Conservation (phyloP, 306 rosid genomes). For the Mucuna pruriens region DNA sequence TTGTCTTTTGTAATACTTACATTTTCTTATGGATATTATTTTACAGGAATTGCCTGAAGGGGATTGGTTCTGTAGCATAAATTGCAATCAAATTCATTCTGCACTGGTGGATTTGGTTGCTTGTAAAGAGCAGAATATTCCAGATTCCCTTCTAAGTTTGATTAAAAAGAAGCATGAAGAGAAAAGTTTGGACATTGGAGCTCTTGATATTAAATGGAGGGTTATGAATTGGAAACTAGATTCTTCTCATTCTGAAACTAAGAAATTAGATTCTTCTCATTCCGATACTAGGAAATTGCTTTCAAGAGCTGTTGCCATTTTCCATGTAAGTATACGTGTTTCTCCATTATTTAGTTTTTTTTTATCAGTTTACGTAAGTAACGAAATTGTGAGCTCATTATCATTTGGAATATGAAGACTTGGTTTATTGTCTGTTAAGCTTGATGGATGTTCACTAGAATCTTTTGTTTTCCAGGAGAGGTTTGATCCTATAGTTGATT, state of each 20-base stretch:
- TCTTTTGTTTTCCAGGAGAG: constrained; percentile 60
- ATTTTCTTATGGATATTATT: background rate
- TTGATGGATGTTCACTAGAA: background rate
- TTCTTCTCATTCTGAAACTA: constrained; percentile 48
- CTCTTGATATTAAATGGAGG: constrained; percentile 79
- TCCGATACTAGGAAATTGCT: constrained; percentile 66
- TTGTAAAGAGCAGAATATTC: constrained; percentile 63
- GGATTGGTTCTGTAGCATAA: constrained; percentile 82
- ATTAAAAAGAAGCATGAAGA: constrained; percentile 64
- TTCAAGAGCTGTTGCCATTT: constrained; percentile 78
- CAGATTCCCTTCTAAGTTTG: constrained; percentile 59
- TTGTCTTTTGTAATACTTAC: background rate
- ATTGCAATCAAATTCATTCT: constrained; percentile 61
- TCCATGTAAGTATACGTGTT: constrained; percentile 68
- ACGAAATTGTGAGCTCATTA: background rate
- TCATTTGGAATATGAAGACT: background rate
- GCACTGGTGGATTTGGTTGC: constrained; percentile 61
- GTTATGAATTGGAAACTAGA: constrained; percentile 78
- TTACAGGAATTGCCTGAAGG: constrained; percentile 90
- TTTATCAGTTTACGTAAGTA: background rate
- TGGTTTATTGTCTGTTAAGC: background rate
- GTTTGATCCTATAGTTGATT: constrained; percentile 88
- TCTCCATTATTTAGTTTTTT: background rate
- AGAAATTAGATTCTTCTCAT: constrained; percentile 60
- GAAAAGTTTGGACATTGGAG: constrained; percentile 49